Conservation (phyloP, 352 stramenopile genomes). For the Elongisporangium undulatum region DNA sequence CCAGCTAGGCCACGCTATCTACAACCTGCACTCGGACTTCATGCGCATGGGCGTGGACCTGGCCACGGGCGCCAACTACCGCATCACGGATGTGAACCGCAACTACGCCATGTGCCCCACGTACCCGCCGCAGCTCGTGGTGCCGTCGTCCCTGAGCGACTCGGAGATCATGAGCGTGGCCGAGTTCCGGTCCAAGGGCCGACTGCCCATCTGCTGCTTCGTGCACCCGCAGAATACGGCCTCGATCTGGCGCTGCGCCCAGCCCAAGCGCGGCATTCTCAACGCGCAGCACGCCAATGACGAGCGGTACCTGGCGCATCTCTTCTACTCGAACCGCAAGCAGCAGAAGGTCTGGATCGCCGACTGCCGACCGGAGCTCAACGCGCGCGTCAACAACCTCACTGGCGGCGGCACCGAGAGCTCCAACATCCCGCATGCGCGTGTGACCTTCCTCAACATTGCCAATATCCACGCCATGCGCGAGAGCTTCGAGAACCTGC, state of each 20-base stretch:
- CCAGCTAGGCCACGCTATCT: constrained; percentile 45
- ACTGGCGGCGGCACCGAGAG: constrained; percentile 90
- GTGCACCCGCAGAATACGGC: constrained; percentile 63
- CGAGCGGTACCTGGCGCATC: constrained; percentile 66
- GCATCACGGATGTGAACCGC: constrained; percentile 61
- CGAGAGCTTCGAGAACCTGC: constrained; percentile 74
- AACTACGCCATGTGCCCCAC: constrained; percentile 75
- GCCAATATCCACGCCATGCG: constrained; percentile 93
- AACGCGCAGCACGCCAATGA: constrained; percentile 68
- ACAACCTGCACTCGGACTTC: constrained; percentile 66
- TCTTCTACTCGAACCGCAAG: constrained; percentile 39
- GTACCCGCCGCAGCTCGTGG: constrained; percentile 73
- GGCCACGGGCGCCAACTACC: constrained; percentile 15
- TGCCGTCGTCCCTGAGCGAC: constrained; percentile 62
- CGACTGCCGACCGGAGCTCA: constrained; percentile 88
- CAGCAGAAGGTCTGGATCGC: constrained; percentile 79
- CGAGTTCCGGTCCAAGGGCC: constrained; percentile 77
- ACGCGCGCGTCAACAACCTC: constrained; percentile 87
- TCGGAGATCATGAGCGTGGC: constrained; percentile 58
- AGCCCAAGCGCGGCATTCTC: constrained; percentile 83
- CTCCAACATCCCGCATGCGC: constrained; percentile 61
- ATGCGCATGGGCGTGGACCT: constrained; percentile 67
- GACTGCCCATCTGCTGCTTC: constrained; percentile 81
- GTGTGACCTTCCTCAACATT: constrained; percentile 87
- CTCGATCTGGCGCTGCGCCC: constrained; percentile 79